These are phyloP conservation scores for Telopea speciosissima DNA, from an alignment of 177 flowering plant species.

Conservation along the genomic window DNA sequence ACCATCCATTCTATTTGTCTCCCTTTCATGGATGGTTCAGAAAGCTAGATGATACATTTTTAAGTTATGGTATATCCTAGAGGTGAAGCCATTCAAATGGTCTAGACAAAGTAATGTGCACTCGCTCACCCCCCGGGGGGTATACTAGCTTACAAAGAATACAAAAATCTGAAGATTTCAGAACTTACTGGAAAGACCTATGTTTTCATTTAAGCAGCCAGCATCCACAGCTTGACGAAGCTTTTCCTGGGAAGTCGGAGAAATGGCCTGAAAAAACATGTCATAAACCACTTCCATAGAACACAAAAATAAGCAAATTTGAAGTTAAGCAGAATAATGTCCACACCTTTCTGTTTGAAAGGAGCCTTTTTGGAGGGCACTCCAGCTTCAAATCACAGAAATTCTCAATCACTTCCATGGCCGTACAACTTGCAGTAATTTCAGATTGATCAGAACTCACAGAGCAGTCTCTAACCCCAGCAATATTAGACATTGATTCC, in stretches of 20 bases:
- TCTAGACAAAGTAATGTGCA: neutral
- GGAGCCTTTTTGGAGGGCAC: conserved; percentile 47
- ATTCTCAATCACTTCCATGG: conserved; percentile 14
- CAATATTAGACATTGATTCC: conserved; percentile 5
- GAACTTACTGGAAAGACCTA: conserved; percentile 38
- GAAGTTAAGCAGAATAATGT: conserved; percentile 4
- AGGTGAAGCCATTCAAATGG: neutral
- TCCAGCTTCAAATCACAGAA: conserved; percentile 7
- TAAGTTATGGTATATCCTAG: neutral
- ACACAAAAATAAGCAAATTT: neutral
- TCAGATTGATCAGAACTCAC: conserved; percentile 11
- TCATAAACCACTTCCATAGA: conserved; percentile 10
- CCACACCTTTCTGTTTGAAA: conserved; percentile 58
- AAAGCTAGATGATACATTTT: neutral
- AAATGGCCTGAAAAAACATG: conserved; percentile 38
- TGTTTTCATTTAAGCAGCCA: conserved; percentile 19
- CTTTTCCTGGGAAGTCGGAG: conserved; percentile 66
- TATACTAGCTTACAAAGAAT: neutral
- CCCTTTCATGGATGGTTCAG: neutral
- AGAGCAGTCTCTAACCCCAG: conserved; percentile 7
- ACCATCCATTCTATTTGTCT: neutral
- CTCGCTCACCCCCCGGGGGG: neutral
- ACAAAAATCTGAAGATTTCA: neutral
- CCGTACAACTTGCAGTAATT: conserved; percentile 11
- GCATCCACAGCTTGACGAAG: conserved; percentile 45